Percentiles rank a stretch among this genome's conserved stretches.
Conservation (phyloP, 1,284 basidiomycete genomes). For the Vanrija sp. region DNA sequence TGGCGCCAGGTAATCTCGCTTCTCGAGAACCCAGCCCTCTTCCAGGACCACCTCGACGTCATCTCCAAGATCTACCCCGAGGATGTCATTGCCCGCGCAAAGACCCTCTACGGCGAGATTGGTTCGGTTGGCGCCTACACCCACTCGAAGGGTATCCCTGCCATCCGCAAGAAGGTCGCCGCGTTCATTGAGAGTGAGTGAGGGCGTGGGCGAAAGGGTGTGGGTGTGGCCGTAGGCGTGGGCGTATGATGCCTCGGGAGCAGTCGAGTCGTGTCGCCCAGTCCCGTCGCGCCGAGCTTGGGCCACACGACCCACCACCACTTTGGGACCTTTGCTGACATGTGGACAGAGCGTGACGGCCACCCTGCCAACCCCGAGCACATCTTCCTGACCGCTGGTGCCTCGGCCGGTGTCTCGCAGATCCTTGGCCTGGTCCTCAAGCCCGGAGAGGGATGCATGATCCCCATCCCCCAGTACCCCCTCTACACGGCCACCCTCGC, state of each 20-base stretch:
- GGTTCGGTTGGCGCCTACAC: conserved; percentile 95
- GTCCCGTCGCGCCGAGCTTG: neutral
- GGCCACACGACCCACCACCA: neutral
- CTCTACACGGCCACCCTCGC: conserved; percentile 93
- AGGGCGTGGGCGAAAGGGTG: neutral
- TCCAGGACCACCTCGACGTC: conserved; percentile 62
- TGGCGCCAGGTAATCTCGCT: conserved; percentile 72
- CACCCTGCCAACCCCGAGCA: conserved; percentile 75
- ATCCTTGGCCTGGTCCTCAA: conserved; percentile 57
- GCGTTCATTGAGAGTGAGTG: conserved; percentile 77
- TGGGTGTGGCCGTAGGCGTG: neutral
- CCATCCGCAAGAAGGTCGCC: conserved; percentile 84
- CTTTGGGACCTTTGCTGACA: neutral
- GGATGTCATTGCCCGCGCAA: conserved; percentile 80
- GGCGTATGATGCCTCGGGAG: too few species aligned
- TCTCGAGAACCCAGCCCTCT: conserved; percentile 85
- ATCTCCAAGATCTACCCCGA: conserved; percentile 68
- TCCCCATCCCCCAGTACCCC: conserved; percentile 98
- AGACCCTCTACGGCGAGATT: conserved; percentile 75
- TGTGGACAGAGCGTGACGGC: conserved; percentile 71
- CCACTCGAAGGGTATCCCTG: conserved; percentile 86
- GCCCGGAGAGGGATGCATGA: conserved; percentile 53
- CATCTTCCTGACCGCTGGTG: conserved; percentile 93
- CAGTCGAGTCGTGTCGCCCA: too few species aligned
- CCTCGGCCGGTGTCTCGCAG: conserved; percentile 85